phyloP scores from a whole-genome alignment of 371 early-diverging fungal genomes.

The Lichtheimia hyalospora region DNA sequence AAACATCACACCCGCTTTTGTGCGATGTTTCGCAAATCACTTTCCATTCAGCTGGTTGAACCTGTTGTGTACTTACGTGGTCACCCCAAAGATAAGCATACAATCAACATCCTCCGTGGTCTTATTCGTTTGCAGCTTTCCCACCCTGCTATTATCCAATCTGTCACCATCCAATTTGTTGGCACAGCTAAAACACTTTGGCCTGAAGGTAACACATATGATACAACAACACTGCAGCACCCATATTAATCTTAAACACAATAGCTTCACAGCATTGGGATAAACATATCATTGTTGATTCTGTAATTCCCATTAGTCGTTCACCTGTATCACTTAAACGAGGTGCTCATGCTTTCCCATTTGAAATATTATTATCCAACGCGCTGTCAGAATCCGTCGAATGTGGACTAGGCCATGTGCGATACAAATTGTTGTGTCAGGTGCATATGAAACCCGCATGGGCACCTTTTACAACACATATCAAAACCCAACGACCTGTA shows the following conservation, averaged over 20 bases:
- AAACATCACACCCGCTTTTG: neutral
- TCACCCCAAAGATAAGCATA: slow-evolving; percentile 31
- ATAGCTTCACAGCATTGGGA: slow-evolving; percentile 36
- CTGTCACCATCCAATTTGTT: slow-evolving; percentile 34
- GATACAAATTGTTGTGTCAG: slow-evolving; percentile 36
- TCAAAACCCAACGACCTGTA: slow-evolving; percentile 18
- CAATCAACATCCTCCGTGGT: slow-evolving; percentile 37
- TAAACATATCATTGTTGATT: slow-evolving; percentile 35
- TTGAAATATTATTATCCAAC: slow-evolving; percentile 41
- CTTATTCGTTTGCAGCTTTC: slow-evolving; percentile 26
- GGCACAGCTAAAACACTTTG: slow-evolving; percentile 43
- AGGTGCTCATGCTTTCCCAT: slow-evolving; percentile 38
- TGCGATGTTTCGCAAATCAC: slow-evolving; percentile 34
- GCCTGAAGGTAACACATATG: slow-evolving; percentile 33
- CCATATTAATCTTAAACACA: neutral
- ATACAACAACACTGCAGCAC: no score
- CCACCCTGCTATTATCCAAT: slow-evolving; percentile 22
- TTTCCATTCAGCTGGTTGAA: slow-evolving; percentile 42
- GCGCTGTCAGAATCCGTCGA: slow-evolving; percentile 45
- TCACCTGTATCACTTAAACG: slow-evolving; percentile 26
- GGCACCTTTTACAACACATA: slow-evolving; percentile 9
- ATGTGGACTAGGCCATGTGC: slow-evolving; percentile 38
- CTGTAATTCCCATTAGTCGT: slow-evolving; percentile 30
- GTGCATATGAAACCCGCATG: slow-evolving; percentile 29
- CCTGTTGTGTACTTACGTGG: slow-evolving; percentile 38